phyloP scores from a whole-genome alignment of 805 yeast species.

The Schwanniomyces sp. region DNA sequence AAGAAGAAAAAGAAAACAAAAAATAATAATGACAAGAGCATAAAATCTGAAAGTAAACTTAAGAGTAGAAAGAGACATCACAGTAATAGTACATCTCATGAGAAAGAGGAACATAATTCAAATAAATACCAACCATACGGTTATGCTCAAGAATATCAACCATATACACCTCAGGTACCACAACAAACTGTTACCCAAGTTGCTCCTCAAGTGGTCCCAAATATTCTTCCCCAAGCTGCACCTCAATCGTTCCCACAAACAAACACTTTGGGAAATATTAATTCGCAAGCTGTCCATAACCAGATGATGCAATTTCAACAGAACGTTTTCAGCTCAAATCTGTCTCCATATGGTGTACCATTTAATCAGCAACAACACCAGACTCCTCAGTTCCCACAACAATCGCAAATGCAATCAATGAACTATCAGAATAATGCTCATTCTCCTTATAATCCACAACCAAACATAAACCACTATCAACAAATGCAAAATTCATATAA shows the following conservation, averaged over 20 bases:
- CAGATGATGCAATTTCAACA: constrained; percentile 15
- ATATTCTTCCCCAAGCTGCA: neutral
- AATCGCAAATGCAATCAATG: constrained; percentile 8
- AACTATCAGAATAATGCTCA: neutral
- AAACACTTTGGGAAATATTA: neutral
- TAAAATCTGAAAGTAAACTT: constrained; percentile 5
- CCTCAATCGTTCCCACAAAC: neutral
- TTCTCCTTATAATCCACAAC: neutral
- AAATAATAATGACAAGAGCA: constrained; percentile 8
- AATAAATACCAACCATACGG: constrained; percentile 23
- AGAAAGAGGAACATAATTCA: constrained; percentile 6
- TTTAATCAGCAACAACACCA: constrained; percentile 16
- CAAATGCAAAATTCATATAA: neutral
- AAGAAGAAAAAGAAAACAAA: constrained; percentile 56
- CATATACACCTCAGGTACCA: constrained; percentile 3
- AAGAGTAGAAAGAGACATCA: constrained; percentile 11
- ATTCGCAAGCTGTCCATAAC: constrained; percentile 6
- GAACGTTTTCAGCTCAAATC: constrained; percentile 3
- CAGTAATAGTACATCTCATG: constrained; percentile 5
- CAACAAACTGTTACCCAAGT: neutral
- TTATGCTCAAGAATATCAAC: constrained; percentile 14
- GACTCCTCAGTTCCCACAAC: constrained; percentile 8
- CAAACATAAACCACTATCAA: neutral
- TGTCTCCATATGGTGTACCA: constrained; percentile 23
- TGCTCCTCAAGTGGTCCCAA: constrained; percentile 5